Conservation (phyloP, 352 stramenopile species). For the Pythium biforme region DNA sequence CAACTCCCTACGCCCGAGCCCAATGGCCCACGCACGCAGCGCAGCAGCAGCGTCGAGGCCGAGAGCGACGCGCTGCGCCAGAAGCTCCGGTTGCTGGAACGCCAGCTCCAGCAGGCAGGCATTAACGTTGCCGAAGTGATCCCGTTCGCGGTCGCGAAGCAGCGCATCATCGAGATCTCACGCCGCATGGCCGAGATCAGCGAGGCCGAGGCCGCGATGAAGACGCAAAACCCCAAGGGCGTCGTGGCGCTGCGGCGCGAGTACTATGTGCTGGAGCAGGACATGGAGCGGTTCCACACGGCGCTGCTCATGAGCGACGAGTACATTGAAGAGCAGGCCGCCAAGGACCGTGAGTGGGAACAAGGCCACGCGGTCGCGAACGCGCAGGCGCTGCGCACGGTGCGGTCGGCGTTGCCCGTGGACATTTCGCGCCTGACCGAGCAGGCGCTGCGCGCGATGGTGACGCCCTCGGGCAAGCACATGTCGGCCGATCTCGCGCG, state of each 20-base stretch:
- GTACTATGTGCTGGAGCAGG: slow-evolving; percentile 87
- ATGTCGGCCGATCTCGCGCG: slow-evolving; percentile 71
- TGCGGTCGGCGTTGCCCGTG: slow-evolving; percentile 81
- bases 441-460: slow-evolving; percentile 47
- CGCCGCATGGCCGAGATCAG: slow-evolving; percentile 82
- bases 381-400: slow-evolving; percentile 40
- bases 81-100: slow-evolving; percentile 70
- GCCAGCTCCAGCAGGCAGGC: slow-evolving; percentile 69
- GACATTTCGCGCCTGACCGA: slow-evolving; percentile 81
- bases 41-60: slow-evolving; percentile 30
- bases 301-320: slow-evolving; percentile 89
- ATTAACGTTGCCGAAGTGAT: slow-evolving; percentile 88
- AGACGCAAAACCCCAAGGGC: slow-evolving; percentile 20
- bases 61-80: slow-evolving; percentile 58
- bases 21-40: neutral
- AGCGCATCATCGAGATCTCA: slow-evolving; percentile 77
- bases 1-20: too few species aligned
- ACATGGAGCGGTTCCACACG: slow-evolving; percentile 91
- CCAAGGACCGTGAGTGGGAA: slow-evolving; percentile 75
- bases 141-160: slow-evolving; percentile 80
- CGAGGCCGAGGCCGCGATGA: slow-evolving; percentile 54
- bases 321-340: slow-evolving; percentile 79
- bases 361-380: slow-evolving; percentile 52
- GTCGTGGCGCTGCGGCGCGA: slow-evolving; percentile 50
- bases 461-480: slow-evolving; percentile 57